phyloP scores from a whole-genome alignment of 2,329 filamentous ascomycete genomes.

The Trichoderma brevicompactum region DNA sequence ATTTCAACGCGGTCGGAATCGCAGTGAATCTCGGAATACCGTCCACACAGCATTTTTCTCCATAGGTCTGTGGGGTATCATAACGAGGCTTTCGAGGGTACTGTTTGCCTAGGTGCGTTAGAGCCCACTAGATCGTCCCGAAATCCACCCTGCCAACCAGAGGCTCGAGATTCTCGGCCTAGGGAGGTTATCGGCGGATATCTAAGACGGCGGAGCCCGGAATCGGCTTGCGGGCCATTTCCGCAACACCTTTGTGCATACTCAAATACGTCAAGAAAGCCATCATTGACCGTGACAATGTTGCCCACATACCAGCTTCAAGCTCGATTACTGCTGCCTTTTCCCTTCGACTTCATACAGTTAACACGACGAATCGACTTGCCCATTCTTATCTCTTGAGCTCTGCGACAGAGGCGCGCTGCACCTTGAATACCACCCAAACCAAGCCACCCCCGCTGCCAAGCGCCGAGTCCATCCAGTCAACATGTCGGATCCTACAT shows the following conservation, averaged over 20 bases:
- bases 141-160: not conserved
- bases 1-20: no score
- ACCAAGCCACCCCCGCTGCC: not conserved
- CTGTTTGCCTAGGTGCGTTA: constrained; percentile 14
- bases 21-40: no score
- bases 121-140: not conserved
- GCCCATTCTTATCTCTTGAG: not conserved
- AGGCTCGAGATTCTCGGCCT: constrained; percentile 12
- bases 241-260: constrained; percentile 1
- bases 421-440: not conserved
- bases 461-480: not conserved
- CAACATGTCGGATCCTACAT: constrained; percentile 35
- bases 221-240: constrained; percentile 15
- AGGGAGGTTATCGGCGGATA: constrained; percentile 21
- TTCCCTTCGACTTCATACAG: not conserved
- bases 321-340: accelerated
- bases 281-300: not conserved
- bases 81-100: not conserved
- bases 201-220: not conserved
- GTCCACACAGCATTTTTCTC: no score
- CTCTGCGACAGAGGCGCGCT: not conserved
- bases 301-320: not conserved
- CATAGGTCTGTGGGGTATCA: not conserved
- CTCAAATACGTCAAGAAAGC: not conserved
- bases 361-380: not conserved